Percentiles rank a stretch among this genome's conserved stretches.
phyloP scores from a whole-genome alignment of 179 eudicot species.

The Gypsophila paniculata region DNA sequence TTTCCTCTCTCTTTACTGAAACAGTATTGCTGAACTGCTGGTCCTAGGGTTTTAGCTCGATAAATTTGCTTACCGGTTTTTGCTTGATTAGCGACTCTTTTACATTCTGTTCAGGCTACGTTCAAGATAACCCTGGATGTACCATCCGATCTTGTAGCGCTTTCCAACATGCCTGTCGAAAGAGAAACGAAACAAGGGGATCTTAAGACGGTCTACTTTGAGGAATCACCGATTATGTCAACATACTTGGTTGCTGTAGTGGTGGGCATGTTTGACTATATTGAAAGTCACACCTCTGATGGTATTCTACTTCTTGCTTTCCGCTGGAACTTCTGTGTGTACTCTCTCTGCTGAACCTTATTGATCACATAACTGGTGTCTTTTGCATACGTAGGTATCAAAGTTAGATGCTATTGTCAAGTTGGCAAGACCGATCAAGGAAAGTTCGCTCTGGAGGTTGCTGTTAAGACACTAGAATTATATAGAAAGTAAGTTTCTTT shows the following conservation, averaged over 20 bases:
- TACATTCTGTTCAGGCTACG: conserved; percentile 52
- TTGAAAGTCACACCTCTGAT: conserved; percentile 83
- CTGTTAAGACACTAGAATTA: conserved; percentile 88
- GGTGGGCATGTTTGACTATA: conserved; percentile 83
- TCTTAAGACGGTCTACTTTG: conserved; percentile 65
- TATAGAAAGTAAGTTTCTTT: conserved; percentile 54
- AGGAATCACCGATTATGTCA: conserved; percentile 96
- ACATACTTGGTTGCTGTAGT: conserved; percentile 97
- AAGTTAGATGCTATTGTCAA: conserved; percentile 89
- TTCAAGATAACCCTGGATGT: conserved; percentile 91
- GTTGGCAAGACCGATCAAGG: conserved; percentile 92
- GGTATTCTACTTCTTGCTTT: conserved; percentile 43
- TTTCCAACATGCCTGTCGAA: conserved; percentile 90
- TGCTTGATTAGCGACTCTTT: neutral
- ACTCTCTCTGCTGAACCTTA: neutral
- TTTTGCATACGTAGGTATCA: conserved; percentile 47
- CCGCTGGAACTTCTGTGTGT: neutral
- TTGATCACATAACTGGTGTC: conserved; percentile 1
- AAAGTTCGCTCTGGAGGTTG: conserved; percentile 84
- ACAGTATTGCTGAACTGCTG: neutral
- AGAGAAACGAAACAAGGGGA: conserved; percentile 66
- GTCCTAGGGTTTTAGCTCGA: neutral
- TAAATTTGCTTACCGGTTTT: neutral
- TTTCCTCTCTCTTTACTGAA: neutral
- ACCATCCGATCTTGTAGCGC: conserved; percentile 80